These are phyloP conservation scores for Venustampulla echinocandica DNA, from an alignment of 495 filamentous ascomycete species.

Conservation along the genomic window DNA sequence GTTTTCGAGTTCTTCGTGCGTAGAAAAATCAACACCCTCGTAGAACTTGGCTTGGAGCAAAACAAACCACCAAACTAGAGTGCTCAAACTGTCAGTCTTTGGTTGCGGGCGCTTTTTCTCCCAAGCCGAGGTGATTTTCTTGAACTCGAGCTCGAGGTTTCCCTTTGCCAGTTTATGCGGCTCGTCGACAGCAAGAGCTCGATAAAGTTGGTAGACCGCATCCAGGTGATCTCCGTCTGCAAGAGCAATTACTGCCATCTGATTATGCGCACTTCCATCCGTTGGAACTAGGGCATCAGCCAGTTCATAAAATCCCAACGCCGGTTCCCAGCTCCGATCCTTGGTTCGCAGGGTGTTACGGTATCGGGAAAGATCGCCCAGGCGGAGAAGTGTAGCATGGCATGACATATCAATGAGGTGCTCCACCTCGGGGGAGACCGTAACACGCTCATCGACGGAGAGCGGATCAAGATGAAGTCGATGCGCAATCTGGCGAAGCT, in stretches of 20 bases:
- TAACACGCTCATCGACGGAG: constrained; percentile 30
- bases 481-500: constrained; percentile 62
- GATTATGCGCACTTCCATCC: constrained; percentile 77
- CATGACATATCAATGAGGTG: constrained; percentile 60
- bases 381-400: constrained; percentile 71
- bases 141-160: constrained; percentile 78
- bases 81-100: constrained; percentile 20
- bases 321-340: constrained; percentile 68
- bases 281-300: constrained; percentile 70
- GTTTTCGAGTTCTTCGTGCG: constrained; percentile 76
- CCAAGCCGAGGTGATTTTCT: constrained; percentile 55
- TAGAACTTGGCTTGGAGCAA: constrained; percentile 81
- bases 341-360: constrained; percentile 62
- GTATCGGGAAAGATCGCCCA: constrained; percentile 90
- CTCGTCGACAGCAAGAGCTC: constrained; percentile 61
- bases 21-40: constrained; percentile 55
- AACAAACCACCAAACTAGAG: constrained; percentile 72
- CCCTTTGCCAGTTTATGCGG: constrained; percentile 61
- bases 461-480: constrained; percentile 51
- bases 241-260: constrained; percentile 75
- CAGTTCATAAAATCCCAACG: constrained; percentile 75
- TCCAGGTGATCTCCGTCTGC: constrained; percentile 69
- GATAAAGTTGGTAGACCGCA: constrained; percentile 81
- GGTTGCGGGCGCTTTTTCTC: constrained; percentile 28
- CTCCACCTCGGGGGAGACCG: constrained; percentile 40